Conservation (phyloP, 306 rosid species). For the Cucumis hystrix region DNA sequence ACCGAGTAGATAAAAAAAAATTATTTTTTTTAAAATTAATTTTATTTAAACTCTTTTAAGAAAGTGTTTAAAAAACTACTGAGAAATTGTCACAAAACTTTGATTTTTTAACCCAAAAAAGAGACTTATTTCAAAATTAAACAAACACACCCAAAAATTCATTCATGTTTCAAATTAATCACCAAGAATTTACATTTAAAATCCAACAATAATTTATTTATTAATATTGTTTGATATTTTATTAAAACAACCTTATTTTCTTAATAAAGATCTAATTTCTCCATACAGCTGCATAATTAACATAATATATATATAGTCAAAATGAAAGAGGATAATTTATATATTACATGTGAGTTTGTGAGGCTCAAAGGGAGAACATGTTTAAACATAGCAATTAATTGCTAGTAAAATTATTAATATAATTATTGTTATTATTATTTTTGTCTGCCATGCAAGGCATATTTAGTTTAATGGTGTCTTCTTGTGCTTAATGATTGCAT, state of each 20-base stretch:
- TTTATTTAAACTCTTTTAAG: too few relatives aligned
- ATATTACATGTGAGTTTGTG: slow-evolving; percentile 40
- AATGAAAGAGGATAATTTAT: slow-evolving; percentile 30
- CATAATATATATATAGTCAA: slow-evolving; percentile 30
- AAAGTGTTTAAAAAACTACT: too few relatives aligned
- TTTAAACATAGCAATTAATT: slow-evolving; percentile 29
- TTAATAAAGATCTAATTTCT: not conserved
- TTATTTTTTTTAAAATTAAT: too few relatives aligned
- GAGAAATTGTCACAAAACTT: too few relatives aligned
- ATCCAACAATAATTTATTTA: not conserved
- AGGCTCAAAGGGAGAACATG: slow-evolving; percentile 34
- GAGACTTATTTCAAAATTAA: too few relatives aligned
- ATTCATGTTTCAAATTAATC: not conserved
- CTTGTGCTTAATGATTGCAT: not conserved
- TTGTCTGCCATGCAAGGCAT: not conserved
- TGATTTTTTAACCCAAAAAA: too few relatives aligned
- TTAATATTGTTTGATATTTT: not conserved
- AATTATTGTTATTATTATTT: not conserved
- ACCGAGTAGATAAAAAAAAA: too few relatives aligned
- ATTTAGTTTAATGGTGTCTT: not conserved
- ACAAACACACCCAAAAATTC: too few relatives aligned
- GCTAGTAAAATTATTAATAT: slow-evolving; percentile 15
- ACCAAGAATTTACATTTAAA: not conserved
- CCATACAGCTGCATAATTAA: slow-evolving; percentile 34
- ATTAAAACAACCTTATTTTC: not conserved